Evolutionary conservation across 2,329 filamentous ascomycete species (phyloP), one percentile per base, ranked within the genome.

Genomic region (Talaromyces sp.): DNA sequence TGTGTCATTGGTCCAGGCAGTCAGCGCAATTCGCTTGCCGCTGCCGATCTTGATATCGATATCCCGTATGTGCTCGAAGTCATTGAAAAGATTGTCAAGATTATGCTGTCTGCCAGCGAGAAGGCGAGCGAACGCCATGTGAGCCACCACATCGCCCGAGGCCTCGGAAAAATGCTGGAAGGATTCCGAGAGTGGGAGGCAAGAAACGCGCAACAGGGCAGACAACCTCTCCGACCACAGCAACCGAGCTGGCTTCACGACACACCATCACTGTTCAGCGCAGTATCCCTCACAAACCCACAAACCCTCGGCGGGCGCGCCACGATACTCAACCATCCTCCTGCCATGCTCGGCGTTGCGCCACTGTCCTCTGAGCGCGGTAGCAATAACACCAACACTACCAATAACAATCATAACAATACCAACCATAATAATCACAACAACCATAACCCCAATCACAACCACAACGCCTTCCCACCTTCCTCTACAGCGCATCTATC

Each of bases 101-200:
- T 77, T 64, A 77, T 77, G 75, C 69, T 76, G 1, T 72, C 72
- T 1, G 75, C 73, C 60, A 76, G 75, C 63, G 70, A 72, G 63
- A 69, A 74, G 12, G 75, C 75, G 23, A 76, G 74, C 48, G 74
- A 77, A 64, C 74, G 75, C n/a, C 75, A 77, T 65, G 69, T 77
- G 16, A 76, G 73, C 58, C 74, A 77, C 54, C 74, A 77, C 60
- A 76, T 77, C 46, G 74, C 75, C 5, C 73, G 75, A 46, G 75
- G 75, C 16, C 60, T 77, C 31, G 68, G 68, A 48, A 77, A 76
- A 65, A 77, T 77, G 75, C 70, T 77, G 23, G 71, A 72, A 11
- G 75, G 74, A 6, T 68, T 77, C 33, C 74, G 76, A 61, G 74
- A 77, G 58, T 77, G 75, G 74, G 75, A 76, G 64, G 76, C 73